Evolutionary conservation across 2,329 filamentous ascomycete species (phyloP).

Genomic region (Clonostachys solani): DNA sequence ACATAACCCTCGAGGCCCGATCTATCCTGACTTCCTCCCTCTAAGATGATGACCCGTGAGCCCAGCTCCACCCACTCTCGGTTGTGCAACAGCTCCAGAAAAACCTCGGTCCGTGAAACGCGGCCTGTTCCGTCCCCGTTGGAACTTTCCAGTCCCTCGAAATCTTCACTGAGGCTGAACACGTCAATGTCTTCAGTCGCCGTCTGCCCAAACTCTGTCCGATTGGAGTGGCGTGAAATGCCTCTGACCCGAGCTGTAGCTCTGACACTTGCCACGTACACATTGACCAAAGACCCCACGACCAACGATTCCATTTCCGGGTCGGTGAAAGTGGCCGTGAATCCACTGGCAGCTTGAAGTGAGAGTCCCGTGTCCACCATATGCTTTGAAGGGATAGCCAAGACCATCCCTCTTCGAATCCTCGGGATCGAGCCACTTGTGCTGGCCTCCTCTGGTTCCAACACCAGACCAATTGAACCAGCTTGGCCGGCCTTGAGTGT

Average conservation of each 20-base stretch:
- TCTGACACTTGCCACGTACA: constrained; percentile 84
- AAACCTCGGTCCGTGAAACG: constrained; percentile 45
- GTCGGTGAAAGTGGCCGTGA: constrained; percentile 68
- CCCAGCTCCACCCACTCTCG: constrained; percentile 73
- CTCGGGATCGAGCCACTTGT: constrained; percentile 20
- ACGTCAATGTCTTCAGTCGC: constrained; percentile 41
- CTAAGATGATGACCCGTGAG: constrained; percentile 66
- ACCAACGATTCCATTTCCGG: constrained; percentile 58
- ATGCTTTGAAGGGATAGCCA: constrained; percentile 59
- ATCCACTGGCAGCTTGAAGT: constrained; percentile 61
- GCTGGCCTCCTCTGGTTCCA: constrained; percentile 26
- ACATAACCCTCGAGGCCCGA: constrained; percentile 70
- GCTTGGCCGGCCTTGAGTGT: constrained; percentile 77
- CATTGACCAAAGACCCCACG: constrained; percentile 67
- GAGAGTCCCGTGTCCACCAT: constrained; percentile 52
- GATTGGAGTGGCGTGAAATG: constrained; percentile 27
- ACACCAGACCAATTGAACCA: constrained; percentile 78
- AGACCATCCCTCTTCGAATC: constrained; percentile 78
- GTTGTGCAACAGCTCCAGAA: constrained; percentile 63
- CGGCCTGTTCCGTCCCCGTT: constrained; percentile 7
- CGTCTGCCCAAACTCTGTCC: constrained; percentile 14
- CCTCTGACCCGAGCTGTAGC: constrained; percentile 72
- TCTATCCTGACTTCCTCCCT: constrained; percentile 63
- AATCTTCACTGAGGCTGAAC: constrained; percentile 51
- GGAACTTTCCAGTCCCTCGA: constrained; percentile 21